Percentiles rank a stretch among this genome's conserved stretches.
Evolutionary conservation across 352 stramenopile species (phyloP).

Genomic region (Hyaloperonospora brassicae): DNA sequence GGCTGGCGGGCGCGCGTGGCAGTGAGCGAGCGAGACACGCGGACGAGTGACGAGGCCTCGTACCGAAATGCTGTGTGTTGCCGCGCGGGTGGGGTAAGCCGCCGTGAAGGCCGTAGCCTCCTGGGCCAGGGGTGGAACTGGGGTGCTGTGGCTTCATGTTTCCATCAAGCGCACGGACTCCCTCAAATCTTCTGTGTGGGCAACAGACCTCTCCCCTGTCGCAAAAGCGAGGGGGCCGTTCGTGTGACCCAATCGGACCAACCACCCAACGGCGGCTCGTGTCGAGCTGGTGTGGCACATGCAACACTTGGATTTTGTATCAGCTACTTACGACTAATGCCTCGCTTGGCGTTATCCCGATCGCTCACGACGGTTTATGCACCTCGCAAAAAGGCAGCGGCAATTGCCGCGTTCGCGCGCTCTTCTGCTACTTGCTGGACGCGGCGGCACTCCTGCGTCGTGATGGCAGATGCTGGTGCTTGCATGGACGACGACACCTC

Average conservation of each 20-base stretch:
- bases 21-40: no score
- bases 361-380: no score
- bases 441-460: background rate
- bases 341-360: no score
- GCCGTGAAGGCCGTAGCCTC: constrained; percentile 25
- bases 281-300: constrained; percentile 15
- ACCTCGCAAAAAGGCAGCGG: constrained; percentile 24
- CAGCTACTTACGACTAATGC: no score
- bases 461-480: background rate
- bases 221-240: constrained; percentile 20
- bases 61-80: constrained; percentile 36
- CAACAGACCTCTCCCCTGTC: constrained; percentile 14
- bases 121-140: constrained; percentile 21
- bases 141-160: constrained; percentile 48
- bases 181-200: constrained; percentile 1
- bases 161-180: constrained; percentile 30
- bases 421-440: constrained; percentile 21
- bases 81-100: constrained; percentile 27
- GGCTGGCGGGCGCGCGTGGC: no score
- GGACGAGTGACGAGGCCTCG: background rate
- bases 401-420: constrained; percentile 24
- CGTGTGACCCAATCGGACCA: constrained; percentile 17
- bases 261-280: constrained; percentile 12
- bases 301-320: constrained; percentile 18
- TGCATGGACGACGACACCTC: background rate